Conservation (phyloP, 2,329 filamentous ascomycete genomes). For the Calonectria ilicicola region DNA sequence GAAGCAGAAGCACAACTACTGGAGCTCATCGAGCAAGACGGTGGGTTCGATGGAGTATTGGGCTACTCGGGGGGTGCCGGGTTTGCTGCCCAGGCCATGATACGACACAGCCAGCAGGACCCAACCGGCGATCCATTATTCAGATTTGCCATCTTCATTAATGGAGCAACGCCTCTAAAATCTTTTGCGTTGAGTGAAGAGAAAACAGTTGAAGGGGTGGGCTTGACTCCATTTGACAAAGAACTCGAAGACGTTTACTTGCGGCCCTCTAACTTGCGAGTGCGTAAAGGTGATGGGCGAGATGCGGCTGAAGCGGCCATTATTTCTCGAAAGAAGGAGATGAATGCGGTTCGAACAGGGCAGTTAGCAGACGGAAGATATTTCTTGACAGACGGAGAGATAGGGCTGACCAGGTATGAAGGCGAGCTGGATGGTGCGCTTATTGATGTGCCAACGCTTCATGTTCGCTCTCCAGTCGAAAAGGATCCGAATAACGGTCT, state of each 20-base stretch:
- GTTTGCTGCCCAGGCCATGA: constrained; percentile 15
- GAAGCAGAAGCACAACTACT: constrained; percentile 11
- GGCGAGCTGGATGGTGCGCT: constrained; percentile 5
- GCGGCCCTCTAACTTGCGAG: constrained; percentile 10
- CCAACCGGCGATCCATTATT: constrained; percentile 10
- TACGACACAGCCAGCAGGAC: constrained; percentile 7
- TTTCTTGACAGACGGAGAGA: constrained; percentile 4
- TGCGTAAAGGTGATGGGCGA: constrained; percentile 10
- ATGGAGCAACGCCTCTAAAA: constrained; percentile 8
- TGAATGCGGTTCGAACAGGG: constrained; percentile 6
- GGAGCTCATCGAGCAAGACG: constrained; percentile 1
- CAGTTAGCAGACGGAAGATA: constrained; percentile 5
- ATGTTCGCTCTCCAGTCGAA: background rate
- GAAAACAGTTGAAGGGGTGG: background rate
- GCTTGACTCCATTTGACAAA: constrained; percentile 2
- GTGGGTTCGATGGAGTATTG: constrained; percentile 9
- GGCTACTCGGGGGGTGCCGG: constrained; percentile 11
- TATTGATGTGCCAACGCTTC: constrained; percentile 9
- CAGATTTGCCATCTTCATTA: constrained; percentile 11
- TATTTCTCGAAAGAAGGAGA: background rate
- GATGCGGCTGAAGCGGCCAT: constrained; percentile 7
- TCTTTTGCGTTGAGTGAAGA: background rate
- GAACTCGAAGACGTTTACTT: constrained; percentile 7
- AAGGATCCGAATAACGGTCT: constrained; percentile 7
- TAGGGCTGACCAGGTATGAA: background rate